Percentiles rank a stretch among this genome's conserved stretches.
phyloP scores from a whole-genome alignment of 805 yeast genomes.

The Candida maltosa region DNA sequence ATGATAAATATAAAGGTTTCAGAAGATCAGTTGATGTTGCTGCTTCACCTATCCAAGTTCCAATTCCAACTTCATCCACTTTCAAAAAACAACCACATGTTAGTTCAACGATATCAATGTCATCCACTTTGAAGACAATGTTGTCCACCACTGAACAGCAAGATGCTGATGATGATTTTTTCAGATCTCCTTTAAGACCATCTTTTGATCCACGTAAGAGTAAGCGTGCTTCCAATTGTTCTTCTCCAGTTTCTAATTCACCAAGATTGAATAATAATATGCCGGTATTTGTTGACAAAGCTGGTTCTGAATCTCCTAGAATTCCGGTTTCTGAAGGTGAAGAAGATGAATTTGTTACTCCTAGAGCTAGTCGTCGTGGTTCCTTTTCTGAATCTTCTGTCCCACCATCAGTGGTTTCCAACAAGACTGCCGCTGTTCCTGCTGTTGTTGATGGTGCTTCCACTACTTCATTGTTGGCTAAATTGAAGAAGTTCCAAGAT shows the following conservation, averaged over 20 bases:
- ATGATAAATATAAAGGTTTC: constrained; percentile 40
- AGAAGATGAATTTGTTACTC: constrained; percentile 20
- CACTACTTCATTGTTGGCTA: constrained; percentile 10
- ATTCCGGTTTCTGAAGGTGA: constrained; percentile 1
- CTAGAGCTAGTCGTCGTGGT: constrained; percentile 22
- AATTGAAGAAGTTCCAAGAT: constrained; percentile 8
- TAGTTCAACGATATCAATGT: constrained; percentile 5
- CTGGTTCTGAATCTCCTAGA: constrained; percentile 1
- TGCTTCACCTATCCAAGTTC: constrained; percentile 19
- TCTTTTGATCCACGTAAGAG: constrained; percentile 22
- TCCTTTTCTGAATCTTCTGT: constrained; percentile 1
- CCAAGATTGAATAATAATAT: no score
- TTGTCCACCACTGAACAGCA: constrained; percentile 5
- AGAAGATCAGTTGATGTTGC: constrained; percentile 31
- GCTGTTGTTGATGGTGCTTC: no score
- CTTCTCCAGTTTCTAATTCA: constrained; percentile 6
- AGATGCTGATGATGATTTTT: constrained; percentile 1
- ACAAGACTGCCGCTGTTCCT: no score
- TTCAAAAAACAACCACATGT: constrained; percentile 11
- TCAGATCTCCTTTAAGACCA: constrained; percentile 8
- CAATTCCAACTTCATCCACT: constrained; percentile 14
- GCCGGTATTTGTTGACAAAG: no score
- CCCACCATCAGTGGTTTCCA: no score
- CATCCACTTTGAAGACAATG: constrained; percentile 7
- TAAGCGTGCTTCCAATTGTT: constrained; percentile 4